These are phyloP conservation scores for Cryptococcus amylolentus DNA, from an alignment of 1,284 basidiomycete genomes.

Conservation along the genomic window DNA sequence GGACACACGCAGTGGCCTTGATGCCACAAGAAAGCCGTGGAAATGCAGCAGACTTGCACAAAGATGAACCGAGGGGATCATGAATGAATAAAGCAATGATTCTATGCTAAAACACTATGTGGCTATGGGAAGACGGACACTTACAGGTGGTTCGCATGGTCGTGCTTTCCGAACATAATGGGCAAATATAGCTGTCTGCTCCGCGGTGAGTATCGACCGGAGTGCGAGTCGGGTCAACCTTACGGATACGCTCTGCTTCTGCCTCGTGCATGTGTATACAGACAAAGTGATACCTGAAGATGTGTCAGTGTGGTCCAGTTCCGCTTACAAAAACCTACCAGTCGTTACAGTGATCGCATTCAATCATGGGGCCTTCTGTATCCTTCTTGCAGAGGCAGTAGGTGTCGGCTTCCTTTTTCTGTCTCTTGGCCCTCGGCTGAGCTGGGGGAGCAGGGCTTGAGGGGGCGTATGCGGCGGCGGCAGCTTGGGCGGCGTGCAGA, in stretches of 20 bases:
- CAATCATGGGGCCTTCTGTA: conserved; percentile 41
- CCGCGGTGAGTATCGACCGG: background rate
- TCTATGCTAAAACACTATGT: conserved; percentile 1
- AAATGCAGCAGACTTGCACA: background rate
- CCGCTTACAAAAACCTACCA: conserved; percentile 30
- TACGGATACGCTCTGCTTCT: conserved; percentile 40
- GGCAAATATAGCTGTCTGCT: conserved; percentile 38
- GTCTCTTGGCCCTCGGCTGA: conserved; percentile 21
- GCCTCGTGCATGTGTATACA: conserved; percentile 32
- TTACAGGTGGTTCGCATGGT: conserved; percentile 37
- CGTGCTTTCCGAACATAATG: conserved; percentile 26
- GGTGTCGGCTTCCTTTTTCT: conserved; percentile 21
- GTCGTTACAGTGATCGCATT: conserved; percentile 42
- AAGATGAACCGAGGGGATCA: background rate
- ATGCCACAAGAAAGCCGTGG: background rate
- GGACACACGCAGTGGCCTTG: no score
- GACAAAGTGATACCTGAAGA: conserved; percentile 42
- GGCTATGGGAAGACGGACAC: conserved; percentile 15
- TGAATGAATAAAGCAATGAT: background rate
- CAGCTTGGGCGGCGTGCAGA: conserved; percentile 10
- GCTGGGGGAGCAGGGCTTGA: background rate
- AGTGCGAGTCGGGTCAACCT: conserved; percentile 9
- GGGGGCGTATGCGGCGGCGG: background rate
- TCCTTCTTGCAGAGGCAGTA: conserved; percentile 38
- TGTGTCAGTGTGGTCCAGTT: background rate